Evolutionary conservation across 306 rosid species (phyloP).

Genomic region (Ziziphus jujuba): DNA sequence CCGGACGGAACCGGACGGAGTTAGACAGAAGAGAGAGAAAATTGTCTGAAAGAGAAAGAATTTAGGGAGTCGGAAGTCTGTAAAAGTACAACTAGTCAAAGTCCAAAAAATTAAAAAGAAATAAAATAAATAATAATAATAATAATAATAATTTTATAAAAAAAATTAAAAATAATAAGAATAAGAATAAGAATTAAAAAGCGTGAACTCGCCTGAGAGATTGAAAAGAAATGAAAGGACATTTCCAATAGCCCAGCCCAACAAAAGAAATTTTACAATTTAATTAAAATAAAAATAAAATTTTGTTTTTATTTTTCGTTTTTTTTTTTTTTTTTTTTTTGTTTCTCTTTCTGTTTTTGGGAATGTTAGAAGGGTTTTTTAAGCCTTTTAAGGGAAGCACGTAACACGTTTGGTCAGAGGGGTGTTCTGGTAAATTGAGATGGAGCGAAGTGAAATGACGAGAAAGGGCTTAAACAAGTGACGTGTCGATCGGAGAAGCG

Average conservation of each 20-base stretch:
- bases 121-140: background rate
- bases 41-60: conserved; percentile 33
- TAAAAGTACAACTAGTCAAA: conserved; percentile 72
- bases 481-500: background rate
- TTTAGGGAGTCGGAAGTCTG: conserved; percentile 43
- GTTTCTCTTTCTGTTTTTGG: background rate
- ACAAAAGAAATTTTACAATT: background rate
- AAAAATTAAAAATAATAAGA: background rate
- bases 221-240: background rate
- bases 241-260: conserved; percentile 1
- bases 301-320: background rate
- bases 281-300: background rate
- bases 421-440: conserved; percentile 19
- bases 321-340: background rate
- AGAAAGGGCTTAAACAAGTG: background rate
- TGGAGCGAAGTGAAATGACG: conserved; percentile 21
- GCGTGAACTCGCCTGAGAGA: background rate
- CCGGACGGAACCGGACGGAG: conserved; percentile 30
- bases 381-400: background rate
- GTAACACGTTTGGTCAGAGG: background rate
- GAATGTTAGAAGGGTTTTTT: too few species aligned
- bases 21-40: conserved; percentile 55
- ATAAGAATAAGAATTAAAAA: background rate
- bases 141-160: background rate
- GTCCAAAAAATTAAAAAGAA: conserved; percentile 26